Percentiles rank a stretch among this genome's conserved stretches.
These are phyloP conservation scores for Candida suzukii DNA, from an alignment of 805 yeast genomes.

Conservation along the genomic window DNA sequence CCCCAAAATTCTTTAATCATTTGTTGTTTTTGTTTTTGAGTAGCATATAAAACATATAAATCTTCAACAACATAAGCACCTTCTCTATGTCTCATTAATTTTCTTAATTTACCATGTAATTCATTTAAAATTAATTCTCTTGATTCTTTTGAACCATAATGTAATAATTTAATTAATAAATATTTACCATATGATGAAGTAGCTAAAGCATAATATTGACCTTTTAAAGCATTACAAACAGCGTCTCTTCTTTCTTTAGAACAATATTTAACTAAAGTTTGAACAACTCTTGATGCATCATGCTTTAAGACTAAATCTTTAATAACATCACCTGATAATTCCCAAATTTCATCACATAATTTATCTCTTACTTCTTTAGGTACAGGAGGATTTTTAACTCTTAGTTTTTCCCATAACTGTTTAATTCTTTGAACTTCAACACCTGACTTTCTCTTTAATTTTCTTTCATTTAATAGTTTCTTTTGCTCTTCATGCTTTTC, in stretches of 20 bases:
- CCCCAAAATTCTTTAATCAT: conserved; percentile 98
- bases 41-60: conserved; percentile 75
- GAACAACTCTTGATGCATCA: conserved; percentile 94
- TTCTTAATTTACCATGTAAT: conserved; percentile 84
- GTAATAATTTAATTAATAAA: conserved; percentile 77
- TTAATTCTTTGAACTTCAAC: conserved; percentile 78
- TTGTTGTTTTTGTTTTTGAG: conserved; percentile 77
- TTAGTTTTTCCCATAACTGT: conserved; percentile 81
- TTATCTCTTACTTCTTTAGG: conserved; percentile 72
- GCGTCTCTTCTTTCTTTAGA: conserved; percentile 70
- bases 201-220: conserved; percentile 73
- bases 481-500: conserved; percentile 82
- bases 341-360: conserved; percentile 81
- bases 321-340: conserved; percentile 64
- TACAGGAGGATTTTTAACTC: conserved; percentile 78
- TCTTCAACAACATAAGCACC: conserved; percentile 98
- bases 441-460: conserved; percentile 83
- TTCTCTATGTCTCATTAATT: conserved; percentile 92
- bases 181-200: conserved; percentile 94
- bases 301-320: conserved; percentile 88
- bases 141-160: conserved; percentile 82
- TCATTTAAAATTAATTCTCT: conserved; percentile 72
- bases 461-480: conserved; percentile 71
- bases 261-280: conserved; percentile 83
- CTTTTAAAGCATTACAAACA: conserved; percentile 63